Percentiles rank a stretch among this genome's conserved stretches.
These are phyloP conservation scores for Extremus antarcticus DNA, from an alignment of 495 filamentous ascomycete genomes.

Conservation along the genomic window DNA sequence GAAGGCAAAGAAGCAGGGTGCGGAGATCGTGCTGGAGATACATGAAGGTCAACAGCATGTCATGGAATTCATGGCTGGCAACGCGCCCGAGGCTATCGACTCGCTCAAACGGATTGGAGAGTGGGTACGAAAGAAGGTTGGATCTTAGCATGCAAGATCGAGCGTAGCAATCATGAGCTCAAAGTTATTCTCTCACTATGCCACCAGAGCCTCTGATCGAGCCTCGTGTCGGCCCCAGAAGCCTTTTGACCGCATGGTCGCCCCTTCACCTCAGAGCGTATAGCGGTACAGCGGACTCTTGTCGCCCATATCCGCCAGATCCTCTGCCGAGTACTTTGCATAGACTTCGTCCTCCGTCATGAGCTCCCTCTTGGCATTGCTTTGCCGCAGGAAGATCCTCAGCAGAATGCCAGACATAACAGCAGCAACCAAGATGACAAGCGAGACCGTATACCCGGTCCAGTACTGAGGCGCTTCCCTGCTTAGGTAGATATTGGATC, in stretches of 20 bases:
- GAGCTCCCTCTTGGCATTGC: no score
- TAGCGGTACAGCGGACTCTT: background rate
- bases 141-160: background rate
- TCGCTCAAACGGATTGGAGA: conserved; percentile 5
- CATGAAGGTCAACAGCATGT: conserved; percentile 12
- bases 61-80: conserved; percentile 13
- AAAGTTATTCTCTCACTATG: no score
- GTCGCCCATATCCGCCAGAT: background rate
- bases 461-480: background rate
- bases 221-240: no score
- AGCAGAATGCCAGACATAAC: no score
- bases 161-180: no score
- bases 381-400: no score
- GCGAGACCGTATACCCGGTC: background rate
- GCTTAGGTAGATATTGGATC: background rate
- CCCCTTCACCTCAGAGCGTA: no score
- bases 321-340: background rate
- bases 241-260: no score
- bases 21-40: conserved; percentile 5
- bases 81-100: conserved; percentile 6
- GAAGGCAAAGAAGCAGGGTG: conserved; percentile 9
- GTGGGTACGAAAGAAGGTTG: conserved; percentile 10
- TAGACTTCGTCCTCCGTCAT: background rate
- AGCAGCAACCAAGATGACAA: background rate
- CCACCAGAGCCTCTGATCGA: no score